phyloP scores from a whole-genome alignment of 768 basidiomycete species.

The Suillus cothurnatus region DNA sequence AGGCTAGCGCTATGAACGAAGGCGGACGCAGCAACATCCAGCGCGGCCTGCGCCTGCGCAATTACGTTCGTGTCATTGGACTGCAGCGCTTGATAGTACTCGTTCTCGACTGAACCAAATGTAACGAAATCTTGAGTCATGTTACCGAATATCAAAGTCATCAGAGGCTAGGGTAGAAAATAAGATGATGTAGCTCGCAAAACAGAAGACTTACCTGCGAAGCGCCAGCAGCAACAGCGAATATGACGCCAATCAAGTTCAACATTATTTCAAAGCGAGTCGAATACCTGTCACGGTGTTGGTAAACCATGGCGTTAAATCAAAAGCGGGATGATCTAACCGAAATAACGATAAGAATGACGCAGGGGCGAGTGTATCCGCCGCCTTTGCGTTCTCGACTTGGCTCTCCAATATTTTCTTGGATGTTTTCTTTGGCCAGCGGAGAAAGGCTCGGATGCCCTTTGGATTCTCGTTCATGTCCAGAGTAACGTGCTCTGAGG shows the following conservation, averaged over 20 bases:
- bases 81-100: conserved; percentile 8
- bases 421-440: conserved; percentile 35
- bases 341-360: conserved; percentile 50
- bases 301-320: conserved; percentile 1
- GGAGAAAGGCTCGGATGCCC: conserved; percentile 41
- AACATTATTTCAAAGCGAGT: conserved; percentile 69
- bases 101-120: conserved; percentile 25
- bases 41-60: conserved; percentile 6
- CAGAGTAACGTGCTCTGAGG: background rate
- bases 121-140: conserved; percentile 43
- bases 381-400: conserved; percentile 20
- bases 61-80: conserved; percentile 15
- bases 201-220: conserved; percentile 58
- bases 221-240: conserved; percentile 75
- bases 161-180: conserved; percentile 29
- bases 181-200: background rate
- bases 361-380: conserved; percentile 38
- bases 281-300: conserved; percentile 59
- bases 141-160: conserved; percentile 53
- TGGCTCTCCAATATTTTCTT: conserved; percentile 20
- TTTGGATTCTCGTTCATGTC: background rate
- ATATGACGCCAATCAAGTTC: conserved; percentile 72
- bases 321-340: conserved; percentile 29
- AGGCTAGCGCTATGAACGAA: conserved; percentile 34
- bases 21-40: conserved; percentile 14